Conservation (phyloP, 2,329 filamentous ascomycete species). For the Xylariaceae sp. region DNA sequence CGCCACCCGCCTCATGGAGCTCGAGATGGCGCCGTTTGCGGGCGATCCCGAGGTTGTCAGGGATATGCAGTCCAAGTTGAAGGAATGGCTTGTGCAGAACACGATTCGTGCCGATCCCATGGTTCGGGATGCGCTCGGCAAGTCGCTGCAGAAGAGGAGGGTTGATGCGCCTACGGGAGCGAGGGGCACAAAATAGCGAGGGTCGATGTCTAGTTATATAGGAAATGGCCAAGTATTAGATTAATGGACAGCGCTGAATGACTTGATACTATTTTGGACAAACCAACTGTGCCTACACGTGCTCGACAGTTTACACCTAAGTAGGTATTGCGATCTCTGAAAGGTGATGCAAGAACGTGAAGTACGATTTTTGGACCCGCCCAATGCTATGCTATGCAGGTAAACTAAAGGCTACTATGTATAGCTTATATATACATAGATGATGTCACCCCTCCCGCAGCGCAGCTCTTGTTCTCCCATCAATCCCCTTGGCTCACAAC, state of each 20-base stretch:
- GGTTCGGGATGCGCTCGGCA: slow-evolving; percentile 79
- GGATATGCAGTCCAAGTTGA: slow-evolving; percentile 74
- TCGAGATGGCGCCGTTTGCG: slow-evolving; percentile 82
- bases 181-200: slow-evolving; percentile 53
- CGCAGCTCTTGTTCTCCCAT: neutral
- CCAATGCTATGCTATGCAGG: slow-evolving; percentile 7
- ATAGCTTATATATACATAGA: slow-evolving; percentile 12
- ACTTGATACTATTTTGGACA: neutral
- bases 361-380: neutral
- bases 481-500: slow-evolving; percentile 46
- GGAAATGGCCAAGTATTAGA: neutral
- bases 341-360: neutral
- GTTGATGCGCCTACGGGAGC: slow-evolving; percentile 68
- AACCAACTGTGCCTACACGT: neutral
- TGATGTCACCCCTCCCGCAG: neutral
- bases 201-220: neutral
- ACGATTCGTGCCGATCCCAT: slow-evolving; percentile 80
- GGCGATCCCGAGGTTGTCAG: slow-evolving; percentile 71
- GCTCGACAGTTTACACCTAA: neutral
- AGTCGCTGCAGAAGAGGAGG: slow-evolving; percentile 68
- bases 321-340: neutral
- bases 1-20: slow-evolving; percentile 70
- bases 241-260: neutral
- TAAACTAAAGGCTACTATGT: neutral
- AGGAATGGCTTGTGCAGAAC: slow-evolving; percentile 88